These are phyloP conservation scores for Aspergillus sclerotialis DNA, from an alignment of 2,329 filamentous ascomycete genomes.

Conservation along the genomic window DNA sequence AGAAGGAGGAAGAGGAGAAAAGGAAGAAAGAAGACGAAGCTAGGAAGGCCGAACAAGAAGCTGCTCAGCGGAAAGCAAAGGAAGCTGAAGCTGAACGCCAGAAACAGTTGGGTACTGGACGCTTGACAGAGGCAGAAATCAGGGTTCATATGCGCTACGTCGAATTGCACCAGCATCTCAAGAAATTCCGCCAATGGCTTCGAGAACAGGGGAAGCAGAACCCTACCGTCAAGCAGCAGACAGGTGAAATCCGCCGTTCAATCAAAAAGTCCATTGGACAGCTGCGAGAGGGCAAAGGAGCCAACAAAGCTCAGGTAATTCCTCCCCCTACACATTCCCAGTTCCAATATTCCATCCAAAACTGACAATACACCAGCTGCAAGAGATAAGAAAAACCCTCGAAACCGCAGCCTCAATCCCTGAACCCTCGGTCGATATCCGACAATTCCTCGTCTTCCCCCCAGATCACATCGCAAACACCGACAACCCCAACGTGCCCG, in stretches of 20 bases:
- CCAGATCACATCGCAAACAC: constrained; percentile 29
- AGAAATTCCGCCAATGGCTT: constrained; percentile 50
- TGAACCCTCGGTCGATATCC: constrained; percentile 51
- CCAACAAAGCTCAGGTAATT: constrained; percentile 53
- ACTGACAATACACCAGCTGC: constrained; percentile 16
- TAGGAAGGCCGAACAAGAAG: constrained; percentile 22
- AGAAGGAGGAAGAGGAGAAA: constrained; percentile 27
- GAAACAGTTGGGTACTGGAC: constrained; percentile 19
- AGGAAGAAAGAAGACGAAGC: constrained; percentile 25
- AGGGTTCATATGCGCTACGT: constrained; percentile 44
- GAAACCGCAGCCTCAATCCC: constrained; percentile 47
- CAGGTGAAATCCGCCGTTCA: constrained; percentile 65
- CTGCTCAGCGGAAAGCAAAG: constrained; percentile 18
- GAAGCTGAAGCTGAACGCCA: constrained; percentile 23
- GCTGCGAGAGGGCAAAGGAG: constrained; percentile 54
- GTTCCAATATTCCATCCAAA: constrained; percentile 1
- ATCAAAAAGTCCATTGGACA: constrained; percentile 69
- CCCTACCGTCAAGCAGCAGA: constrained; percentile 53
- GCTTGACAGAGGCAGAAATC: constrained; percentile 30
- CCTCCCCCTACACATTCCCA: neutral
- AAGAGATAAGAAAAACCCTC: constrained; percentile 47
- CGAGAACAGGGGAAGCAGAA: constrained; percentile 50
- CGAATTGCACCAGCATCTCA: constrained; percentile 61
- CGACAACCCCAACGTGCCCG: constrained; percentile 50
- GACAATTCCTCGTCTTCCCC: constrained; percentile 45